phyloP scores from a whole-genome alignment of 371 early-diverging fungal species.

The Coemansia sp. region DNA sequence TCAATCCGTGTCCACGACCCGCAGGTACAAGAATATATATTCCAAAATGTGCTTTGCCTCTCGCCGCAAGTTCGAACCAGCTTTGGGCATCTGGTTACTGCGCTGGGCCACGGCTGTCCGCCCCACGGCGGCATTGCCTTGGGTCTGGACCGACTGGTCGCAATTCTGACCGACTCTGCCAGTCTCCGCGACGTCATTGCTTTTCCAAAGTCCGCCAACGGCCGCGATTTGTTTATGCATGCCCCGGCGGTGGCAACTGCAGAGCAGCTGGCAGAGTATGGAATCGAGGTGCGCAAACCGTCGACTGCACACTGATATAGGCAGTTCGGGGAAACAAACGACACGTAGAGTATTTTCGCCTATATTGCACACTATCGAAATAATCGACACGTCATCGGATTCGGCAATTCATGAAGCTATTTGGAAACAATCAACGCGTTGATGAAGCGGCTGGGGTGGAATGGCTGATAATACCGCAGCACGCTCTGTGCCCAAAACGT shows the following conservation, averaged over 20 bases:
- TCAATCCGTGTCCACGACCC: constrained; percentile 88
- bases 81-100: constrained; percentile 82
- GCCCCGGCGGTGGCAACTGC: constrained; percentile 69
- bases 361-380: too few species aligned
- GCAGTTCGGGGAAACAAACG: not conserved
- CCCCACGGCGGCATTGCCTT: constrained; percentile 92
- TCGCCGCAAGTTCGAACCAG: constrained; percentile 56
- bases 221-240: constrained; percentile 80
- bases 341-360: too few species aligned
- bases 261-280: constrained; percentile 69
- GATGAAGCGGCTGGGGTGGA: too few species aligned
- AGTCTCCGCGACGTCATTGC: constrained; percentile 92
- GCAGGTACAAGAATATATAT: constrained; percentile 70
- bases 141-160: constrained; percentile 84
- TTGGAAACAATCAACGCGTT: too few species aligned
- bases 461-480: too few species aligned
- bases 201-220: constrained; percentile 84
- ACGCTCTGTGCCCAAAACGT: too few species aligned
- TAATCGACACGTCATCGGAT: too few species aligned
- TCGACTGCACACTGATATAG: not conserved
- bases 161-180: constrained; percentile 68
- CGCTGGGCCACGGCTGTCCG: constrained; percentile 83
- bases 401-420: too few species aligned
- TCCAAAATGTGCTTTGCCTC: constrained; percentile 66
- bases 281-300: constrained; percentile 14